Evolutionary conservation across 2,329 filamentous ascomycete genomes (phyloP), one percentile per base, ranked within the genome.

Genomic region (Hypomyces perniciosus): DNA sequence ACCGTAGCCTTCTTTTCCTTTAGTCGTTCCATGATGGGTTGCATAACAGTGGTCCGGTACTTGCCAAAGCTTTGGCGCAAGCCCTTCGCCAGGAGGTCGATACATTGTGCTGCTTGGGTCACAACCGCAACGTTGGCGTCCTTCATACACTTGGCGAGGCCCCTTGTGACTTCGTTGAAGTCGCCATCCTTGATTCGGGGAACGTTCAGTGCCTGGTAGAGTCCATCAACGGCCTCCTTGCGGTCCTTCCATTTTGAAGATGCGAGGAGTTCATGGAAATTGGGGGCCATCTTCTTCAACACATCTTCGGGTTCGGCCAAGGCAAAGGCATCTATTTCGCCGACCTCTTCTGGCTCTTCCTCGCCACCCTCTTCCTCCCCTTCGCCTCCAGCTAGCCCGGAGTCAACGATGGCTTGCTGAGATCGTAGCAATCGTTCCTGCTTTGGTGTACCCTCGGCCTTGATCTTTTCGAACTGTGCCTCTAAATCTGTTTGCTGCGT

Each of bases 191-290:
- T 95, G 67, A 99, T 96, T 55, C 86, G 81, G 10, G 92, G 90
- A 38, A 95, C 85, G 60, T 95, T 95, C 50, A 95, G 70, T 3
- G 83, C 78, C 10, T 80, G 80, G 59, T 85, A 86, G 0, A 96
- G 77, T 8, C 82, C 89, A 54, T 99, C 93, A 3, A 97, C 77
- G 0, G 88, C 89, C 59, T 99, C 93, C 69, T 99, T 99, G 55
- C 93, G 80, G 59, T 99, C 95, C 66, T 99, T 99, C 93, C 93
- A 99, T 67, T 99, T 99, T 1, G 91, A 85, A 8, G 92, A 97
- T 0, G 80, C 85, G 30, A 99, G 73, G 53, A 86, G 84, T 26
- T 99, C 93, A 57, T 82, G 79, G 57, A 96, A 91, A 65, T 90
- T 84, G 37, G 83, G 81, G 0, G 92, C 87, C 3, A 97, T 76